phyloP scores from a whole-genome alignment of 2,329 filamentous ascomycete genomes.

The Cladorrhinum sp. region DNA sequence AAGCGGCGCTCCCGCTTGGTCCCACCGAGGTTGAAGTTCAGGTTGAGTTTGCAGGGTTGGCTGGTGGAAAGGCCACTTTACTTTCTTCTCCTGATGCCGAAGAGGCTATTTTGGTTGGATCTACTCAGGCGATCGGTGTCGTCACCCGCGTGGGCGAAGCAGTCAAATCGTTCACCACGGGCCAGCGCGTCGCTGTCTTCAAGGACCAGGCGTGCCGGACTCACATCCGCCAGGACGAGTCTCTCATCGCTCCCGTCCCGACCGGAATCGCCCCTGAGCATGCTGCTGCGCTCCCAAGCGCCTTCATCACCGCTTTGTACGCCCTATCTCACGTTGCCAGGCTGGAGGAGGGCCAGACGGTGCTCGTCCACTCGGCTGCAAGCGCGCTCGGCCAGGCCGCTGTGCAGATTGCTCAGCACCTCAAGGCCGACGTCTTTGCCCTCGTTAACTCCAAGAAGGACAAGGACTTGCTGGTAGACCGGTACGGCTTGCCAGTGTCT shows the following conservation, averaged over 20 bases:
- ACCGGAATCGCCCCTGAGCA: background rate
- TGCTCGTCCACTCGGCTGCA: slow-evolving; percentile 31
- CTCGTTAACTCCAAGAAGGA: slow-evolving; percentile 35
- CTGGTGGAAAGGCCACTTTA: background rate
- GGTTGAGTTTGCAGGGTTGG: background rate
- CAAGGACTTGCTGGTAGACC: slow-evolving; percentile 30
- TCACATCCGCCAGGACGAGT: background rate
- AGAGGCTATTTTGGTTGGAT: background rate
- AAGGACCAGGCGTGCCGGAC: background rate
- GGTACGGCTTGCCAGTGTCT: slow-evolving; percentile 30
- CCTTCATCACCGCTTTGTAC: background rate
- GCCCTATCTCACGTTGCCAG: slow-evolving; percentile 30
- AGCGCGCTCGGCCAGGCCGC: slow-evolving; percentile 30
- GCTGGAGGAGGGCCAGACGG: slow-evolving; percentile 1
- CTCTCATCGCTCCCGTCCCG: background rate
- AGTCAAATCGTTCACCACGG: background rate
- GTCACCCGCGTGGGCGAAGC: background rate
- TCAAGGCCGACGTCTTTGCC: slow-evolving; percentile 12
- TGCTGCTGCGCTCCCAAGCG: background rate
- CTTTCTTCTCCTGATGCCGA: background rate
- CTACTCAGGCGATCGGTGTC: background rate
- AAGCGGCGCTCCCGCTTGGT: background rate
- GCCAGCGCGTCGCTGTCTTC: slow-evolving; percentile 1
- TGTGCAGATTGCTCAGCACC: slow-evolving; percentile 10
- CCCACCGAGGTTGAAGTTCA: background rate